Base-by-base conservation (phyloP, 129 eudicot species). In the Centrapalus pauciflorus region DNA sequence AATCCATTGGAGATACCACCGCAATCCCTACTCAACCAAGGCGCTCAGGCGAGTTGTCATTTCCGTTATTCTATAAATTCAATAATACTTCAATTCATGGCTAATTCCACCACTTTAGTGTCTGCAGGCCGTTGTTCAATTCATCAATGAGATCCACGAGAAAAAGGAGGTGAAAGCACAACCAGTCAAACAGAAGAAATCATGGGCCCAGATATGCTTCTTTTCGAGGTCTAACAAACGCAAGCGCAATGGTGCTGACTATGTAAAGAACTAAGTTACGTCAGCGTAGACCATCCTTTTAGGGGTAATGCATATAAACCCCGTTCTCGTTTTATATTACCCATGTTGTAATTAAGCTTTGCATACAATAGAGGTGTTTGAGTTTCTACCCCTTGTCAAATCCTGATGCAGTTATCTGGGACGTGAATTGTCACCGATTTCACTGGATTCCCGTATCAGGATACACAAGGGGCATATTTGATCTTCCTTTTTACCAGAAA, bases 1-100 rank as follows among this genome's bases (percentile, higher is more conserved):
- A 91, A 87, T 81, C 98, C 98, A 23, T 79, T 91, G 75, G 86
- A 82, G 48, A 73, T 77, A 40, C 98, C 98, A 5, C 96, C 98
- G 27, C 71, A 70, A 75, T 71, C 84, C 38, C 52, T 87, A 13
- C 55, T 79, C 23, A 83, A 75, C 38, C 67, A 54, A 72, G 98
- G 96, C 40, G 81, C 96, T 30, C 86, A 87, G 72, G 98, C 87
- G 40, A 55, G 61, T 57, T 2, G 2, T 32, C 5, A 6, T 33
- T 13, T 46, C 25, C 48, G 0, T 61, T 33, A 4, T 25, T 13
- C 12, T 13, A 9, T 55, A 55, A 28, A 23, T 55, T 14, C 23
- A 1, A 1, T 64, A 25, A 19, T 0, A 34, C 17, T 37, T 8
- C 20, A 16, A 35, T 19, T 9, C 24, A 57, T 67, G 43, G 35